phyloP scores from a whole-genome alignment of 176 grass and related monocot species.

The barley (Hordeum vulgare) region MorexV3_pseudomolecules_assembly NC_058522.1:582830793-582831292 shows the following conservation, averaged over 20 bases:
- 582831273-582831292: slow-evolving; percentile 44
- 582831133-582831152: slow-evolving; percentile 84
- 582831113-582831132: slow-evolving; percentile 77
- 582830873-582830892: background rate
- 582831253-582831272: slow-evolving; percentile 58
- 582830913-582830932: background rate
- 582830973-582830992: slow-evolving; percentile 49
- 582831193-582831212: slow-evolving; percentile 57
- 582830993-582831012: slow-evolving; percentile 71
- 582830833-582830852: background rate
- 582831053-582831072: slow-evolving; percentile 17
- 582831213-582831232: slow-evolving; percentile 28
- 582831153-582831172: slow-evolving; percentile 56
- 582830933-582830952: background rate
- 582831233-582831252: slow-evolving; percentile 36
- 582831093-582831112: slow-evolving; percentile 16
- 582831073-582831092: slow-evolving; percentile 7
- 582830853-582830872: background rate
- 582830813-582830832: background rate
- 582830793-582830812: background rate
- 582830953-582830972: slow-evolving; percentile 40
- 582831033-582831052: slow-evolving; percentile 71
- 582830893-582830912: background rate
- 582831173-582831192: slow-evolving; percentile 61
- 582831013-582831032: slow-evolving; percentile 61